phyloP scores from a whole-genome alignment of 2,329 filamentous ascomycete species.

The Ophiocordyceps robertsii region DNA sequence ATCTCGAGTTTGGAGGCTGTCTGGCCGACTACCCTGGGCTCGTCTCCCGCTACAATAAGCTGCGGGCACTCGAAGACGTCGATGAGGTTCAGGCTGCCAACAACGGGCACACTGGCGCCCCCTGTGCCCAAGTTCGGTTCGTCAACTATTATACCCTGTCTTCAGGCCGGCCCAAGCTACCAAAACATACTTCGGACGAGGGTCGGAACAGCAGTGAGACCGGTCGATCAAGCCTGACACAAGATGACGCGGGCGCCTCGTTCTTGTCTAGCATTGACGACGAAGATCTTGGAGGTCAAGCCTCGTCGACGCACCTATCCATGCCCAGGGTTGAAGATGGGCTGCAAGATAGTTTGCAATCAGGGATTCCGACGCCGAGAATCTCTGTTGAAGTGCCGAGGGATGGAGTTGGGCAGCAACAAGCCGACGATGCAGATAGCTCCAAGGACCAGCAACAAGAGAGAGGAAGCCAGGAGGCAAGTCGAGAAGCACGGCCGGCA shows the following conservation, averaged over 20 bases:
- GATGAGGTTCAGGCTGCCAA: slow-evolving; percentile 33
- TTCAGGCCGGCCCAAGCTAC: slow-evolving; percentile 50
- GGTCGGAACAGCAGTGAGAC: background rate
- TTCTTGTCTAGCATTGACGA: background rate
- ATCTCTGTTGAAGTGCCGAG: background rate
- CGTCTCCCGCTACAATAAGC: slow-evolving; percentile 51
- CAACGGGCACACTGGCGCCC: slow-evolving; percentile 5
- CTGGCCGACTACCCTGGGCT: slow-evolving; percentile 65
- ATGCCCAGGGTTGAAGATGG: background rate
- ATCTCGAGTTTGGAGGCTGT: slow-evolving; percentile 71
- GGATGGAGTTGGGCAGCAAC: background rate
- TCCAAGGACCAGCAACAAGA: background rate
- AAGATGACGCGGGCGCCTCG: background rate
- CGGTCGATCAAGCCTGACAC: background rate
- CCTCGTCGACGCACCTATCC: background rate
- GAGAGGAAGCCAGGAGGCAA: background rate
- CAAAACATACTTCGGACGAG: slow-evolving; percentile 3
- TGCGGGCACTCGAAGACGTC: slow-evolving; percentile 60
- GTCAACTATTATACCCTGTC: slow-evolving; percentile 87
- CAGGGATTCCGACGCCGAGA: background rate
- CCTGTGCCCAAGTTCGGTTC: slow-evolving; percentile 52
- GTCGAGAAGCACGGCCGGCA: background rate
- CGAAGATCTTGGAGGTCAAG: background rate
- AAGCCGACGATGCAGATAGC: background rate
- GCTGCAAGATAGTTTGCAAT: background rate